A percentile compares a stretch with the other conserved stretches of the same genome.
Evolutionary conservation across 257 asterid genomes (phyloP).

Genomic region (Ocimum tenuiflorum): DNA sequence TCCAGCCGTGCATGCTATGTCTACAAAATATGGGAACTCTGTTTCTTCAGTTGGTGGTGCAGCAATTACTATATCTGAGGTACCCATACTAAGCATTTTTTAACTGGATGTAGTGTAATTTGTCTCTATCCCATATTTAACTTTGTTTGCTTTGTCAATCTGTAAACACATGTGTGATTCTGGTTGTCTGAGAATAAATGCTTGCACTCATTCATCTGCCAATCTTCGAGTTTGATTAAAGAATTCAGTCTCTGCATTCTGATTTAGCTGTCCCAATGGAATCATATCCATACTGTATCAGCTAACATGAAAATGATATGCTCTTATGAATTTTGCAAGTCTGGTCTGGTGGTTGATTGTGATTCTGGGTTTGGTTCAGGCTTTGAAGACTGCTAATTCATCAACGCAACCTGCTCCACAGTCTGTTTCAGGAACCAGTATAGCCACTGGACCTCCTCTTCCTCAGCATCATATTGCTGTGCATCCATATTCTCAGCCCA

Average conservation of each 20-base stretch:
- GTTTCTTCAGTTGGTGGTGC: conserved; percentile 49
- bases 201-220: background rate
- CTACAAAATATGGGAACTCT: conserved; percentile 51
- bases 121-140: too few relatives aligned
- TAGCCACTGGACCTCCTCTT: conserved; percentile 58
- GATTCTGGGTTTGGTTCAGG: conserved; percentile 34
- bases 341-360: conserved; percentile 5
- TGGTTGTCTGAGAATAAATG: background rate
- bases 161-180: background rate
- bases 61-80: conserved; percentile 68
- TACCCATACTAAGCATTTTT: conserved; percentile 19
- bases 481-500: conserved; percentile 64
- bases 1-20: conserved; percentile 44
- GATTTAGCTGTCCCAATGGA: background rate
- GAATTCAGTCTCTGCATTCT: background rate
- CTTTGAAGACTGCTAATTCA: conserved; percentile 46
- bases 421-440: conserved; percentile 42
- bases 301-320: background rate
- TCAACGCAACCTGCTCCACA: conserved; percentile 51
- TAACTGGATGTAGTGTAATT: background rate
- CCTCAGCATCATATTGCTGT: conserved; percentile 73
- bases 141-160: too few relatives aligned
- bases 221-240: too few relatives aligned
- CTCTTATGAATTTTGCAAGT: background rate
- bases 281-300: background rate